Percentiles rank a stretch among this genome's conserved stretches.
Evolutionary conservation across 345 rosid genomes (phyloP).

Genomic region (Camelina sativa): DNA sequence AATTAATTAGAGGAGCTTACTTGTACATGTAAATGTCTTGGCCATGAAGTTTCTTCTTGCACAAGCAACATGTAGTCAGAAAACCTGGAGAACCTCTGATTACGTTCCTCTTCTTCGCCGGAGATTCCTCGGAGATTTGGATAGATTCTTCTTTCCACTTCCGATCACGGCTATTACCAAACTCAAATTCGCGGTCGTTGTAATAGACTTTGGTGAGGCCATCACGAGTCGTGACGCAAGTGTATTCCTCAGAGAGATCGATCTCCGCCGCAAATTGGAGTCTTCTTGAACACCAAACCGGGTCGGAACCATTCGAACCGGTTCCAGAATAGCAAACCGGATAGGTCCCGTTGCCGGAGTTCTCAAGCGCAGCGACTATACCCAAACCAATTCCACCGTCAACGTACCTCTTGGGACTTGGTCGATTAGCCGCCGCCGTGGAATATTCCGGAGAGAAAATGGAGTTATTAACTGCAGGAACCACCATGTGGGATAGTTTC

Average conservation of each 20-base stretch:
- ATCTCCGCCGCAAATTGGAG: constrained; percentile 37
- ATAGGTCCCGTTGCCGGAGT: constrained; percentile 10
- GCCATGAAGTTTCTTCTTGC: constrained; percentile 73
- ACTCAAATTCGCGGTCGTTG: constrained; percentile 47
- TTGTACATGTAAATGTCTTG: constrained; percentile 88
- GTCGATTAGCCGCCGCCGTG: constrained; percentile 43
- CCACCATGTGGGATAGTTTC: constrained; percentile 50
- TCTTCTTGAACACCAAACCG: constrained; percentile 39
- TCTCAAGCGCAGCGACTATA: constrained; percentile 71
- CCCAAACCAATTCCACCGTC: constrained; percentile 69
- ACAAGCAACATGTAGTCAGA: constrained; percentile 64
- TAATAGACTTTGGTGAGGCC: constrained; percentile 50
- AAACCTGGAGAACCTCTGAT: constrained; percentile 47
- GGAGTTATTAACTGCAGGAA: constrained; percentile 48
- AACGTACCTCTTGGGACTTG: constrained; percentile 55
- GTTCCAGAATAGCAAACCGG: constrained; percentile 32
- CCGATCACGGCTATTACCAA: background rate
- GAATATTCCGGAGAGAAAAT: constrained; percentile 33
- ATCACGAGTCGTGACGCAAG: constrained; percentile 58
- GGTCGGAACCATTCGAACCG: constrained; percentile 14
- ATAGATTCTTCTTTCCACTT: no score
- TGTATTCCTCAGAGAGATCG: constrained; percentile 63
- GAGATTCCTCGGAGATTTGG: constrained; percentile 16
- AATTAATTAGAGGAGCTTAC: constrained; percentile 40
- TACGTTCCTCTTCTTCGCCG: constrained; percentile 25